Base-by-base conservation (phyloP, 345 rosid species). In the Chamaenerion angustifolium region DNA sequence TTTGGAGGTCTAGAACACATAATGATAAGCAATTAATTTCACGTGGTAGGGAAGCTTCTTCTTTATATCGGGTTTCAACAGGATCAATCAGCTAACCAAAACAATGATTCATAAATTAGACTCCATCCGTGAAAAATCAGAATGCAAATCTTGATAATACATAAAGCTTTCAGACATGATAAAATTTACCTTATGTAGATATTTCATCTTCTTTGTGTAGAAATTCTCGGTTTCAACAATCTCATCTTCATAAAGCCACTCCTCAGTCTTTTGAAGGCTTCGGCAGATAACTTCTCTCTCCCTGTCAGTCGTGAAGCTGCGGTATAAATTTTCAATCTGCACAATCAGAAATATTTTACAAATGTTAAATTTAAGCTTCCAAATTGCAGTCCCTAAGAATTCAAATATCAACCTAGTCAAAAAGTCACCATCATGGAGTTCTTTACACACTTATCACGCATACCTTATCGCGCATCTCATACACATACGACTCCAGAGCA, bases 201-300 rank as follows among this genome's bases (percentile, higher is more conserved):
- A 72, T 43, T 64, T 63, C 54, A 78, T 55, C 60, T 75, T 78
- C 40, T 55, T 45, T 44, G 56, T 40, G 56, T 78, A 78, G 52
- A 74, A 52, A 49, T 55, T 68, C 59, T 64, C 78, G 54, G 81
- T 65, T 68, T 78, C 84, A 59, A 75, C 76, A 15, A 70, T 76
- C 40, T 78, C 78, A 17, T 78, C 81, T 0, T 70, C 76, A 43
- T 78, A 78, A 63, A 78, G 84, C 84, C 84, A 78, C 44, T 78
- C 84, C 57, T 78, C 71, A 0, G 78, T 75, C 71, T 75, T 70
- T 51, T 78, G 75, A 5, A 78, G 69, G 56, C 58, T 75, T 62
- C 58, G 68, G 52, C 78, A 70, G 37, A 75, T 66, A 14, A 65
- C 74, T 47, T 78, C 81, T 58, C 71, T 70, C 72, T 78, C 84